Conservation (phyloP, 1,284 basidiomycete genomes). For the Cutaneotrichosporon cyanovorans region DNA sequence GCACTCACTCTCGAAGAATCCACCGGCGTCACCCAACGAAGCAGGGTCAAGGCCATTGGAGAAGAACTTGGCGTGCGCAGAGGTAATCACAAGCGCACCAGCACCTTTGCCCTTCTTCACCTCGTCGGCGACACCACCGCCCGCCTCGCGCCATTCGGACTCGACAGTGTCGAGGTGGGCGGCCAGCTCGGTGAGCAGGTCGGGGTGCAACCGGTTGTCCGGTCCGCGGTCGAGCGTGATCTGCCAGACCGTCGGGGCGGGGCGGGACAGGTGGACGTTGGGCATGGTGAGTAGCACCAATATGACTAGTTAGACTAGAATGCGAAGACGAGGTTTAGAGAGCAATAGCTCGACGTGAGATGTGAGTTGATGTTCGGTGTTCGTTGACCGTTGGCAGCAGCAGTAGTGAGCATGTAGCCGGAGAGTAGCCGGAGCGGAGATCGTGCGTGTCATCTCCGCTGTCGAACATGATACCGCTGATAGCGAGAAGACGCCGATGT, state of each 20-base stretch:
- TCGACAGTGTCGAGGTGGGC: conserved; percentile 68
- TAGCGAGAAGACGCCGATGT: neutral
- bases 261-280: conserved; percentile 23
- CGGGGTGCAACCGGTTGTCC: conserved; percentile 43
- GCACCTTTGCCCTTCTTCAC: conserved; percentile 45
- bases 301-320: neutral
- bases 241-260: conserved; percentile 31
- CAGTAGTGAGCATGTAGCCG: too few relatives aligned
- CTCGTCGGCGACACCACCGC: conserved; percentile 23
- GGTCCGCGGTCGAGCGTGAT: conserved; percentile 39
- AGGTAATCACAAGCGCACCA: conserved; percentile 69
- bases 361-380: too few relatives aligned
- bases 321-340: neutral
- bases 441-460: too few relatives aligned
- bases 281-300: neutral
- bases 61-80: conserved; percentile 76
- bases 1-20: conserved; percentile 65
- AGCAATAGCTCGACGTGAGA: too few relatives aligned
- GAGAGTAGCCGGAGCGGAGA: too few relatives aligned
- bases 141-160: conserved; percentile 62
- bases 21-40: conserved; percentile 46
- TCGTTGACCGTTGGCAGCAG: too few relatives aligned
- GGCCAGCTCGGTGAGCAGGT: conserved; percentile 32
- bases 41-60: conserved; percentile 73
- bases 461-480: too few relatives aligned